Base-by-base conservation (phyloP, 805 yeast genomes). In the Starmera quercuum region DNA sequence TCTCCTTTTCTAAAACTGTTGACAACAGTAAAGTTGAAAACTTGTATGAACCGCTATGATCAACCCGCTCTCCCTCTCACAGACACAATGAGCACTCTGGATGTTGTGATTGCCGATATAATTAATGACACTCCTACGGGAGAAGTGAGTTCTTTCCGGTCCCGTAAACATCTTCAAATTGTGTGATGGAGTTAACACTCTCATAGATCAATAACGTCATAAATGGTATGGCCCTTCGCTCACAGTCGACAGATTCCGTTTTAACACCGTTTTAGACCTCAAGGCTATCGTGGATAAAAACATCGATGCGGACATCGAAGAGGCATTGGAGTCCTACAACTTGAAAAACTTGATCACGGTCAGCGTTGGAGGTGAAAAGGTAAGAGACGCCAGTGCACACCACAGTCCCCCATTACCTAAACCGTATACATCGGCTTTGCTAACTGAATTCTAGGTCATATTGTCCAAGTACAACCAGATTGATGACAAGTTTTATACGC, bases 111-210 rank as follows among this genome's bases (percentile, higher is more conserved):
- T 13, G 20, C 19, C 13, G 47, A 58, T 7, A 55, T 64, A 43
- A 51, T 75, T 24, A 45, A 52, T 20, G 79, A 74, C 34, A 68
- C 78, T 3, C 79, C 81, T 15, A 73, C 78, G 6, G 81, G 81
- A 14, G 74, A 69, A 49, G 65, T 66, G 27, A 42, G 62, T 34
- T 31, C 34, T 7, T 35, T 52, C 47, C 9, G 3, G 4, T 14
- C 6, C 11, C 15, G 29, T 9, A 2, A 10, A 9, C 7, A 11
- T 14, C 12, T 30, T 9, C 14, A 12, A 13, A 18, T 13, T 19
- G 12, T 12, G 14, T 18, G n/a, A n/a, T 10, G 14, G 2, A 12
- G n/a, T 15, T 8, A 14, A 33, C 16, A n/a, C n/a, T n/a, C n/a
- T n/a, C n/a, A n/a, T 26, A 40, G 51, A 39, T 55, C 13, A 22